Percentiles rank a stretch among this genome's conserved stretches.
Conservation (phyloP, 164 flowering plant species). For the Stephania cephalantha region DNA sequence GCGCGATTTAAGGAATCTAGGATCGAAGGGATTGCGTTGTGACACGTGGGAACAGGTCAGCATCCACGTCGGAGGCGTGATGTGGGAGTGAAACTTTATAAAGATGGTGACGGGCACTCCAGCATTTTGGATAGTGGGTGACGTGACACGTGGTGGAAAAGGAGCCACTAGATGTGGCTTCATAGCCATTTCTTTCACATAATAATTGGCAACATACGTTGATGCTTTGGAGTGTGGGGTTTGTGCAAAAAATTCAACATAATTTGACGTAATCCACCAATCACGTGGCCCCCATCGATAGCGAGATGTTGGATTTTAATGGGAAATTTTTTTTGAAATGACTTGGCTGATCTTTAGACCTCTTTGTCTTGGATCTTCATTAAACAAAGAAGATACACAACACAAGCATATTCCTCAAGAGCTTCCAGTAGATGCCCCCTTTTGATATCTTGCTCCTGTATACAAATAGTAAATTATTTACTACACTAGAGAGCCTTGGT, state of each 20-base stretch:
- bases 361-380: too few species aligned
- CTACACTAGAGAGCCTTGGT: too few species aligned
- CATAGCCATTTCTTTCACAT: background rate
- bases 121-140: background rate
- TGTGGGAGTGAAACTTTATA: background rate
- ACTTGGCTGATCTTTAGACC: too few species aligned
- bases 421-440: too few species aligned
- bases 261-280: conserved; percentile 1
- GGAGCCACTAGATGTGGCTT: background rate
- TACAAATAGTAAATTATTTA: too few species aligned
- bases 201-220: background rate
- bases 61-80: conserved; percentile 7
- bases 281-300: background rate
- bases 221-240: background rate
- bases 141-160: background rate
- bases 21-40: conserved; percentile 1
- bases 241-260: background rate
- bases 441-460: too few species aligned
- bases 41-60: conserved; percentile 11
- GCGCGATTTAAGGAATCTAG: background rate
- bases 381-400: too few species aligned
- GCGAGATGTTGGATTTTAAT: background rate
- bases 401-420: too few species aligned
- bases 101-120: background rate
- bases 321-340: too few species aligned